phyloP scores from a whole-genome alignment of 2,329 filamentous ascomycete genomes.

The Ascochyta clinopodiicola region DNA sequence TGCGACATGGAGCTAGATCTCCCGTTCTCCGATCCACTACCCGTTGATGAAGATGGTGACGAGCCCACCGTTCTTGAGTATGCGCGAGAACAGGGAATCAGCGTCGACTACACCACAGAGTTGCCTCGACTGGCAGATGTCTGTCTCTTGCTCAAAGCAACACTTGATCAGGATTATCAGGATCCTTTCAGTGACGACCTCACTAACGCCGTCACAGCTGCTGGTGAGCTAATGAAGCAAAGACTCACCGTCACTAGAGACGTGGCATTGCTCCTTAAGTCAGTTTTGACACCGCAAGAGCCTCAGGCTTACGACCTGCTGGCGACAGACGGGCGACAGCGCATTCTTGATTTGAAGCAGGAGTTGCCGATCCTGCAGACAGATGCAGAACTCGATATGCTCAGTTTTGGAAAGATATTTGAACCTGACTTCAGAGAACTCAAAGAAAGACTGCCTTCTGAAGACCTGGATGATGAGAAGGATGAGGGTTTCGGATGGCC shows the following conservation, averaged over 20 bases:
- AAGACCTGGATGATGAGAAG: constrained; percentile 47
- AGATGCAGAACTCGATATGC: constrained; percentile 55
- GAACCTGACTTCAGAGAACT: constrained; percentile 38
- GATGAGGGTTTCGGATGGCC: constrained; percentile 56
- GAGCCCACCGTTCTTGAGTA: constrained; percentile 55
- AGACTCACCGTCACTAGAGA: constrained; percentile 39
- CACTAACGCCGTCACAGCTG: constrained; percentile 16
- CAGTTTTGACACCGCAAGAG: constrained; percentile 17
- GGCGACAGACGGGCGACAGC: constrained; percentile 18
- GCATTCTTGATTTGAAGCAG: constrained; percentile 46
- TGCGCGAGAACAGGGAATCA: constrained; percentile 55
- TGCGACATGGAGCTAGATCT: constrained; percentile 28
- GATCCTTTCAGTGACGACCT: constrained; percentile 24
- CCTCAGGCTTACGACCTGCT: not conserved
- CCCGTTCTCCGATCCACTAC: constrained; percentile 1
- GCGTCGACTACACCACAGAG: constrained; percentile 44
- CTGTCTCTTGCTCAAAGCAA: constrained; percentile 12
- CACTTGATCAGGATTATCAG: constrained; percentile 26
- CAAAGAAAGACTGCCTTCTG: constrained; percentile 39
- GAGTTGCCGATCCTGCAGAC: constrained; percentile 56
- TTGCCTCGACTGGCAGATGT: constrained; percentile 29
- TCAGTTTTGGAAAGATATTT: constrained; percentile 41
- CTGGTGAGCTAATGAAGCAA: constrained; percentile 31
- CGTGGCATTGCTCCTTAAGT: constrained; percentile 37
- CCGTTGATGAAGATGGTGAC: constrained; percentile 27